phyloP scores from a whole-genome alignment of 805 yeast genomes.

The Cyberlindnera xylosilytica region DNA sequence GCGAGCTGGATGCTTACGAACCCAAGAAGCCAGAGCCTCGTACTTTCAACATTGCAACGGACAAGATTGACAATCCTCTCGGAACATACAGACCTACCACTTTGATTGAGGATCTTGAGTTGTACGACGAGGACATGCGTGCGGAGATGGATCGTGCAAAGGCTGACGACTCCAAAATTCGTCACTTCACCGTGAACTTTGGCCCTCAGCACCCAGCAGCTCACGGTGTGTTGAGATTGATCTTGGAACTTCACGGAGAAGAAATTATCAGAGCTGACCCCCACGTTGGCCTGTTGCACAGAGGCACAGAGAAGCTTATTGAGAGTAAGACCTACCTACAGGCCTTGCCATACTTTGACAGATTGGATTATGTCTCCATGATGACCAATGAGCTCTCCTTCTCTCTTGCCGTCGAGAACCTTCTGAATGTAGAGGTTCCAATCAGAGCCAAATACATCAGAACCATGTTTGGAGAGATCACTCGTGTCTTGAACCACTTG shows the following conservation, averaged over 20 bases:
- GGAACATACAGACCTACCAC: conserved; percentile 33
- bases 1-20: conserved; percentile 24
- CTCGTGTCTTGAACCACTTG: conserved; percentile 78
- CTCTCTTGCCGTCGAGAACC: conserved; percentile 79
- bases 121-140: conserved; percentile 37
- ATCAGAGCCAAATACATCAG: conserved; percentile 81
- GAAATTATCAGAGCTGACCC: conserved; percentile 86
- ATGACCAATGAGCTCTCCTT: conserved; percentile 90
- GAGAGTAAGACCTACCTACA: conserved; percentile 84
- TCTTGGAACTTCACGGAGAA: conserved; percentile 84
- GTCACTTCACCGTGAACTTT: conserved; percentile 86
- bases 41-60: conserved; percentile 17
- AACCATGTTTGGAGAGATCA: conserved; percentile 82
- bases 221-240: conserved; percentile 85
- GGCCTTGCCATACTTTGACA: conserved; percentile 85
- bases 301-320: conserved; percentile 88
- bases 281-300: conserved; percentile 81
- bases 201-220: conserved; percentile 97
- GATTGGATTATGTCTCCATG: conserved; percentile 82
- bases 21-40: conserved; percentile 21
- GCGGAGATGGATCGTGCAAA: conserved; percentile 25
- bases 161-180: conserved; percentile 44
- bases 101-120: conserved; percentile 27
- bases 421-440: conserved; percentile 81
- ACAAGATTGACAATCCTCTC: conserved; percentile 37